Base-by-base conservation (phyloP, 2,329 filamentous ascomycete genomes). In the Clarireedia homoeocarpa region DNA sequence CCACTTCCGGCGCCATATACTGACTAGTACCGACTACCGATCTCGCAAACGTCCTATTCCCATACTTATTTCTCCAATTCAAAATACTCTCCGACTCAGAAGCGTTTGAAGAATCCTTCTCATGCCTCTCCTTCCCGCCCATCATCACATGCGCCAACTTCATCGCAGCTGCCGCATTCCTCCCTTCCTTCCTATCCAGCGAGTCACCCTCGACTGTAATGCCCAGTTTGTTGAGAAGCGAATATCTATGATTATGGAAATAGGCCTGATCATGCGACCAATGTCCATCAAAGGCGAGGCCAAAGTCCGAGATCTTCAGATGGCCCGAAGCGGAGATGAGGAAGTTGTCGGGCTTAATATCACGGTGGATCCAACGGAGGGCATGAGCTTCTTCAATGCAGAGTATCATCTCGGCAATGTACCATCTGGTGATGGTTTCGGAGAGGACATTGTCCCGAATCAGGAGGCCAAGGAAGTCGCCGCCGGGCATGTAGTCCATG, bases 401-500 rank as follows among this genome's bases (percentile, higher is more conserved):
- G 4, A 96, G 75, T 53, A 97, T 87, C 91, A 97, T 97, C 73
- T 99, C 91, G 1, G 92, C 91, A 58, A 95, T 77, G 69, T 97
- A 97, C 76, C 89, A 96, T 60, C 82, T 86, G 4, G 91, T 85
- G 45, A 89, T 82, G 0, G 79, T 75, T 70, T 97, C 94, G 55
- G 83, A 83, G 2, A 99, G 77, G 2, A 89, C 82, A 59, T 94
- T 91, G 67, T 95, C 88, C 15, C 91, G 84, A 55, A 96, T 87
- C 15, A 99, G 74, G 0, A 96, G 72, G 1, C 89, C 89, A 0
- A 99, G 77, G 63, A 99, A 97, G 69, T 99, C 92, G 0, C 94
- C 92, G 0, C 92, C 94, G 2, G 95, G 86, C 90, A 96, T 96
- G 68, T 95, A 99, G 58, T 97, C 91, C 91, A 97, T 96, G 52